These are phyloP conservation scores for Xylariaceae sp. DNA, from an alignment of 2,329 filamentous ascomycete species.

Conservation along the genomic window DNA sequence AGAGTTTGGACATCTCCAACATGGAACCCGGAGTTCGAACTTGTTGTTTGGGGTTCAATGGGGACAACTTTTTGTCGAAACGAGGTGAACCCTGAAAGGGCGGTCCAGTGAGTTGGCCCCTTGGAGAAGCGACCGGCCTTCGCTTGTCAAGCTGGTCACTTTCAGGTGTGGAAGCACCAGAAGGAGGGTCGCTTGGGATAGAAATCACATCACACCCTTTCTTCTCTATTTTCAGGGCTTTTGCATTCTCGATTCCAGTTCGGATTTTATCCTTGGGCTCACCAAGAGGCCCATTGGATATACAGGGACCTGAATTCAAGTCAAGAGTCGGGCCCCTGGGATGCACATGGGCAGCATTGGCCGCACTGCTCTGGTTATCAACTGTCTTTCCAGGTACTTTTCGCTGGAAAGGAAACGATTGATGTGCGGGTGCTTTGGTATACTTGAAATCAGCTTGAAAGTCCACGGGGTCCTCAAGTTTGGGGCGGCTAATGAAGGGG, in stretches of 20 bases:
- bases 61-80: neutral
- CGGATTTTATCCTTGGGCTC: neutral
- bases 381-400: neutral
- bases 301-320: neutral
- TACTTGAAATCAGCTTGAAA: conserved; percentile 24
- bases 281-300: neutral
- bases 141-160: neutral
- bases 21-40: neutral
- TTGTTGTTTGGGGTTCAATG: neutral
- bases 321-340: neutral
- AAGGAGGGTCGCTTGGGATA: neutral
- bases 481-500: conserved; percentile 18
- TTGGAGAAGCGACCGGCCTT: neutral
- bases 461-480: conserved; percentile 18
- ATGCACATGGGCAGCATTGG: neutral
- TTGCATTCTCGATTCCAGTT: neutral
- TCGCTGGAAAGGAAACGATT: conserved; percentile 1
- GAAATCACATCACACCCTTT: neutral
- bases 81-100: conserved; percentile 1
- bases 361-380: neutral
- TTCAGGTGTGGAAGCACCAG: neutral
- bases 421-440: conserved; percentile 17
- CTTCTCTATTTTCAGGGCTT: neutral
- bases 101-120: neutral
- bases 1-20: conserved; percentile 1